Conservation (phyloP, 2,329 filamentous ascomycete species). For the Rugonectria rugulosa region DNA sequence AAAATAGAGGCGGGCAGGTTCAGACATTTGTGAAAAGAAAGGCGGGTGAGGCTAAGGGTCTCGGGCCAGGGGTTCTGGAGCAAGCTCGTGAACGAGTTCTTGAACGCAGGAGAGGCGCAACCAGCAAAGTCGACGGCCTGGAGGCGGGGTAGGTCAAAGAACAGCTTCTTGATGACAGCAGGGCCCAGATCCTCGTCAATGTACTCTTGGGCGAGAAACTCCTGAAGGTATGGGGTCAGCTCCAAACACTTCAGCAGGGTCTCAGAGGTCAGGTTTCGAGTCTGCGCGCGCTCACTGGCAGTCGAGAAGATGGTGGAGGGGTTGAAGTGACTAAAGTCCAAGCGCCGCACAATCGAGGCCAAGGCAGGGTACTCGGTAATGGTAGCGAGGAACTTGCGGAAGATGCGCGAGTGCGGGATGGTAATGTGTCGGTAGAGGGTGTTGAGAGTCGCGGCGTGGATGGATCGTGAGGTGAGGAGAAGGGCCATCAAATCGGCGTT, state of each 20-base stretch:
- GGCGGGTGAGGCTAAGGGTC: constrained; percentile 66
- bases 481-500: constrained; percentile 82
- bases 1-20: constrained; percentile 73
- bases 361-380: constrained; percentile 71
- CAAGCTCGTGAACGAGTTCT: constrained; percentile 67
- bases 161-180: constrained; percentile 74
- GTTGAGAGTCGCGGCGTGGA: constrained; percentile 76
- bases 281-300: constrained; percentile 76
- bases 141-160: constrained; percentile 70
- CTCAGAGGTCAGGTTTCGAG: constrained; percentile 77
- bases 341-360: constrained; percentile 77
- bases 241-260: constrained; percentile 76
- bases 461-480: constrained; percentile 75
- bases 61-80: constrained; percentile 61
- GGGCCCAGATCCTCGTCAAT: constrained; percentile 77
- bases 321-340: constrained; percentile 89
- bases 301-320: constrained; percentile 79
- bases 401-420: constrained; percentile 83
- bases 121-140: constrained; percentile 79
- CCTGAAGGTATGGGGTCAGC: constrained; percentile 75
- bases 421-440: constrained; percentile 83
- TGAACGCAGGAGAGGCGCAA: constrained; percentile 74
- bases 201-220: constrained; percentile 83
- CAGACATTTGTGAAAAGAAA: constrained; percentile 82
- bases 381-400: constrained; percentile 80